Percentiles rank a stretch among this genome's conserved stretches.
Conservation (phyloP, 352 stramenopile species). For the Phytophthora citrophthora region DNA sequence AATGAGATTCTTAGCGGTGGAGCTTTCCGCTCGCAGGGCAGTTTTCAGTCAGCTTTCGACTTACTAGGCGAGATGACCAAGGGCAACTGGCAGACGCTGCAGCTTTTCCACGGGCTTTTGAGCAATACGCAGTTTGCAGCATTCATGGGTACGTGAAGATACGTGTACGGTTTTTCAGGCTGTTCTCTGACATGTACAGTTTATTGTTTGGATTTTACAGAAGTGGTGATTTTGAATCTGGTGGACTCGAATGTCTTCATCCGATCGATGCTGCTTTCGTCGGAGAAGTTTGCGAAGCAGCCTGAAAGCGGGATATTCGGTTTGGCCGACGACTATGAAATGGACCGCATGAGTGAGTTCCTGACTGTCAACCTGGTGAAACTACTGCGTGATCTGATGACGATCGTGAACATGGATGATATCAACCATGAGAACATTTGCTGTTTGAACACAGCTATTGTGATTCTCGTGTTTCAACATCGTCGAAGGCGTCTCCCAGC, state of each 20-base stretch:
- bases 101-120: conserved; percentile 89
- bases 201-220: conserved; percentile 37
- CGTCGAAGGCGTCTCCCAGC: conserved; percentile 81
- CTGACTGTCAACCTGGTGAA: conserved; percentile 87
- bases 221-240: conserved; percentile 93
- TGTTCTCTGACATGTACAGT: conserved; percentile 8
- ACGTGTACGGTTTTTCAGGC: conserved; percentile 3
- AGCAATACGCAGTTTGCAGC: conserved; percentile 89
- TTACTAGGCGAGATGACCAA: conserved; percentile 96
- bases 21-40: conserved; percentile 88
- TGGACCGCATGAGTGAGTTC: conserved; percentile 89
- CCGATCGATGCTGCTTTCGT: conserved; percentile 89
- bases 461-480: conserved; percentile 95
- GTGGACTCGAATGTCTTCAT: conserved; percentile 98
- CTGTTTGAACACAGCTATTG: conserved; percentile 96
- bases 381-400: conserved; percentile 95
- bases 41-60: conserved; percentile 96
- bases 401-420: conserved; percentile 93
- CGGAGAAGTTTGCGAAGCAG: conserved; percentile 69
- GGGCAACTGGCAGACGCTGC: conserved; percentile 91
- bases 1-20: conserved; percentile 87
- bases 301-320: conserved; percentile 45
- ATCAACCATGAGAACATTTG: conserved; percentile 99
- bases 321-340: conserved; percentile 58
- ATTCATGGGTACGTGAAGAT: conserved; percentile 82